A percentile compares a stretch with the other conserved stretches of the same genome.
Evolutionary conservation across 106 monocot genomes (phyloP).

Genomic region (Allium fistulosum): DNA sequence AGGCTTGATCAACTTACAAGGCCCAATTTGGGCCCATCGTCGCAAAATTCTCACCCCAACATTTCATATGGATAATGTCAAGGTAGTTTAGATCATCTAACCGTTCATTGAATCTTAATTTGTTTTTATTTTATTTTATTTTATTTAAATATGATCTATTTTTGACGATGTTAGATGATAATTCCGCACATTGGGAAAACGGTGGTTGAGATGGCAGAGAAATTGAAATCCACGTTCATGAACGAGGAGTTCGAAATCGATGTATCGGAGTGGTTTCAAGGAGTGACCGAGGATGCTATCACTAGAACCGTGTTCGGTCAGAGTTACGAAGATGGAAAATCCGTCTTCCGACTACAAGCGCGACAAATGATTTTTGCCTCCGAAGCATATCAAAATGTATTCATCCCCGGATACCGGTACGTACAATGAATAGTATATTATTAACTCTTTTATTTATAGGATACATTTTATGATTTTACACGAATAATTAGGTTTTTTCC

Average conservation of each 20-base stretch:
- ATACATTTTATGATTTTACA: not conserved
- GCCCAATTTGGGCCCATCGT: conserved; percentile 85
- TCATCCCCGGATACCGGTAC: conserved; percentile 31
- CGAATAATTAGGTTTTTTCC: conserved; percentile 46
- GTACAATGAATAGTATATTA: not conserved
- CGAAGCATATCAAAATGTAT: conserved; percentile 77
- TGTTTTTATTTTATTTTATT: not conserved
- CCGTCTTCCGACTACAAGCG: conserved; percentile 65
- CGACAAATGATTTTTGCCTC: conserved; percentile 78
- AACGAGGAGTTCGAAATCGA: conserved; percentile 71
- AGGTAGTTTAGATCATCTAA: conserved; percentile 14
- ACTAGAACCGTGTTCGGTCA: conserved; percentile 54
- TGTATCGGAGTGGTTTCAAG: conserved; percentile 55
- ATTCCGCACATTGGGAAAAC: conserved; percentile 67
- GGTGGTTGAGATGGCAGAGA: conserved; percentile 53
- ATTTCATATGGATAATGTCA: conserved; percentile 93
- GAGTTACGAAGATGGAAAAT: conserved; percentile 62
- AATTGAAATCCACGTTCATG: conserved; percentile 22
- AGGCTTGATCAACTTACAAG: conserved; percentile 74
- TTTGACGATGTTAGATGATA: conserved; percentile 20
- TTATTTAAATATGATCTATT: no score
- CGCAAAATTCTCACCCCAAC: conserved; percentile 71
- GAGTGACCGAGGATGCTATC: conserved; percentile 53
- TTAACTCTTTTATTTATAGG: not conserved
- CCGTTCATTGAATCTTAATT: not conserved